phyloP scores from a whole-genome alignment of 1,284 basidiomycete genomes.

The Trichosporon asahii region DNA sequence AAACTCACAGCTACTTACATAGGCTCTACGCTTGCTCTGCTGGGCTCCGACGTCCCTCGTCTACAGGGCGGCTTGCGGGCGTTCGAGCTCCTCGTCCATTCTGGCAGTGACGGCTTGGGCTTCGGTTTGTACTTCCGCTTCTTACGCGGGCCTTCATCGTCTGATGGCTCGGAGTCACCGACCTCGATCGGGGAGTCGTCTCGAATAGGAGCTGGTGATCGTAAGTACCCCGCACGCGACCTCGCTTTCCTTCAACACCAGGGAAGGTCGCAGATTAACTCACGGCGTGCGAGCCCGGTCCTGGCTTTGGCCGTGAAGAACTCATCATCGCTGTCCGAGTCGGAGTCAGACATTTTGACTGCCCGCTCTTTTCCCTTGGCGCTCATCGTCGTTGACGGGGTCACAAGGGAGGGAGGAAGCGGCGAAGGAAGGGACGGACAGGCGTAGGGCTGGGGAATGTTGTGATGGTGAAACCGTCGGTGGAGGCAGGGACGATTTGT shows the following conservation, averaged over 20 bases:
- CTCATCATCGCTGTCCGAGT: conserved; percentile 30
- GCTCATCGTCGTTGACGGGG: conserved; percentile 13
- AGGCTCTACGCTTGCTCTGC: background rate
- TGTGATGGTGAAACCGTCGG: conserved; percentile 4
- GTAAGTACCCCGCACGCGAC: background rate
- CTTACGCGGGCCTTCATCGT: background rate
- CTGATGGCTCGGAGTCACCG: background rate
- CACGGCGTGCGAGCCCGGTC: background rate
- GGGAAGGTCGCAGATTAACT: background rate
- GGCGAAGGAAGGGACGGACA: background rate
- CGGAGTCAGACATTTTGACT: conserved; percentile 17
- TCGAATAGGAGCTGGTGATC: background rate
- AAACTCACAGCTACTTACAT: background rate
- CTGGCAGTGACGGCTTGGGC: conserved; percentile 12
- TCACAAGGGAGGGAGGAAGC: background rate
- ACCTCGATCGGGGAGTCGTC: conserved; percentile 4
- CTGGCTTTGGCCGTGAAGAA: conserved; percentile 32
- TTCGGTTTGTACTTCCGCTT: background rate
- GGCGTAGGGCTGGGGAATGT: background rate
- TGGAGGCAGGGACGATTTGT: conserved; percentile 10
- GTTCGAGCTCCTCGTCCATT: conserved; percentile 12
- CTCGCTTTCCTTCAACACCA: background rate
- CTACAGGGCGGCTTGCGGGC: background rate
- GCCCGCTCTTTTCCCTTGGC: conserved; percentile 25
- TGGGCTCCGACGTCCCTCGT: background rate